Percentiles rank a stretch among this genome's conserved stretches.
phyloP scores from a whole-genome alignment of 345 rosid genomes.

The Durio zibethinus region DNA sequence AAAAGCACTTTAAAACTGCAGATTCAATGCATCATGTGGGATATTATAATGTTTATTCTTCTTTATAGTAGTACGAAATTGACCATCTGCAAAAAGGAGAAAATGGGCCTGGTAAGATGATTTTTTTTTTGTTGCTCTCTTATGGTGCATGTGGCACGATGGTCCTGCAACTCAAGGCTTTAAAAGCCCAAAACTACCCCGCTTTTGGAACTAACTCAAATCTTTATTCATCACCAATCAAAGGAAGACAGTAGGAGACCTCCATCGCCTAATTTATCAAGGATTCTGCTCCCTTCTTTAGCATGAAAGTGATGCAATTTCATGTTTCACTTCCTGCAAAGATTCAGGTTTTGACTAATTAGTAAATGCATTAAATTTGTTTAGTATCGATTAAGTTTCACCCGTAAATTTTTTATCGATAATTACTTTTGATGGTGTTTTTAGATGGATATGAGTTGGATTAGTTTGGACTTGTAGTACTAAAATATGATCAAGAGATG shows the following conservation, averaged over 20 bases:
- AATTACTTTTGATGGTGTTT: no score
- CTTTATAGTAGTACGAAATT: not conserved
- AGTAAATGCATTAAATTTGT: no score
- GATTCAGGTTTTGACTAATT: not conserved
- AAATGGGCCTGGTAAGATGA: not conserved
- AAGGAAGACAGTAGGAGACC: not conserved
- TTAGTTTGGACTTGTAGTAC: no score
- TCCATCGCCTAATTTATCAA: not conserved
- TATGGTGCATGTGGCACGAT: not conserved
- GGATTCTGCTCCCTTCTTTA: not conserved
- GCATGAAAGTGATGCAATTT: not conserved
- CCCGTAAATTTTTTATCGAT: no score
- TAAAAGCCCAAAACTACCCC: not conserved
- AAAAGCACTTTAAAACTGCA: not conserved
- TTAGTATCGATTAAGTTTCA: no score
- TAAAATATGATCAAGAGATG: no score
- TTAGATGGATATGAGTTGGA: no score
- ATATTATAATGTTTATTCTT: not conserved
- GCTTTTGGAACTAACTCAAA: not conserved
- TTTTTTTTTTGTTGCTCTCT: not conserved
- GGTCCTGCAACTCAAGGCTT: not conserved
- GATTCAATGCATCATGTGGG: not conserved
- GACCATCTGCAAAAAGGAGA: not conserved
- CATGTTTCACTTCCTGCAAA: not conserved
- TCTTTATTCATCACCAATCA: not conserved